Conservation (phyloP, 164 flowering plant genomes). For the Litsea cubeba region DNA sequence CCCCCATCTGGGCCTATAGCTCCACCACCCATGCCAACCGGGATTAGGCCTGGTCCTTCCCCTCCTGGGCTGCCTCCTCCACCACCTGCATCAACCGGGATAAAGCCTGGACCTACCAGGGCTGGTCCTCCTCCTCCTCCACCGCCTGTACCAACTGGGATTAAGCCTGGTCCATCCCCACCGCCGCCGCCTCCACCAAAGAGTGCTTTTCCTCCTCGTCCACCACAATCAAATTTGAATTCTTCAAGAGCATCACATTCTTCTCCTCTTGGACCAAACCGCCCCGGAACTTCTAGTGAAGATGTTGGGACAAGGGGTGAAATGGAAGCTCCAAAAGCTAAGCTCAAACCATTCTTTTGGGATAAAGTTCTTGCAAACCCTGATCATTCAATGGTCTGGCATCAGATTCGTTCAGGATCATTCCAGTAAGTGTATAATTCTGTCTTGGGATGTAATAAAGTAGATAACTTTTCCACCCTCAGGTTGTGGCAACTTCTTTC, state of each 20-base stretch:
- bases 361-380: constrained; percentile 93
- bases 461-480: too few relatives aligned
- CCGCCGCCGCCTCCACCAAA: constrained; percentile 45
- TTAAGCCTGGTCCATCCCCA: constrained; percentile 35
- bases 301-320: constrained; percentile 15
- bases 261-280: constrained; percentile 28
- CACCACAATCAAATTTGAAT: constrained; percentile 21
- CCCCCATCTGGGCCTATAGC: constrained; percentile 34
- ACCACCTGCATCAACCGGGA: constrained; percentile 18
- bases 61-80: constrained; percentile 44
- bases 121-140: constrained; percentile 36
- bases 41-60: constrained; percentile 31
- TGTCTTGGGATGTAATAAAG: background rate
- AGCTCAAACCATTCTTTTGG: constrained; percentile 97
- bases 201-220: constrained; percentile 38
- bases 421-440: constrained; percentile 63
- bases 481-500: too few relatives aligned
- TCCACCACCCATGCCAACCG: constrained; percentile 43
- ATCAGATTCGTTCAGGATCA: constrained; percentile 85
- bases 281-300: constrained; percentile 16
- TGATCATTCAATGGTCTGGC: constrained; percentile 96
- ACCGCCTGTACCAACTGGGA: constrained; percentile 21
- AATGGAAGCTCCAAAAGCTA: constrained; percentile 57
- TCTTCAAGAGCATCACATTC: constrained; percentile 34
- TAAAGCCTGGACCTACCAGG: constrained; percentile 26